Evolutionary conservation across 495 filamentous ascomycete genomes (phyloP).

Genomic region (Aspergillus bridgeri): DNA sequence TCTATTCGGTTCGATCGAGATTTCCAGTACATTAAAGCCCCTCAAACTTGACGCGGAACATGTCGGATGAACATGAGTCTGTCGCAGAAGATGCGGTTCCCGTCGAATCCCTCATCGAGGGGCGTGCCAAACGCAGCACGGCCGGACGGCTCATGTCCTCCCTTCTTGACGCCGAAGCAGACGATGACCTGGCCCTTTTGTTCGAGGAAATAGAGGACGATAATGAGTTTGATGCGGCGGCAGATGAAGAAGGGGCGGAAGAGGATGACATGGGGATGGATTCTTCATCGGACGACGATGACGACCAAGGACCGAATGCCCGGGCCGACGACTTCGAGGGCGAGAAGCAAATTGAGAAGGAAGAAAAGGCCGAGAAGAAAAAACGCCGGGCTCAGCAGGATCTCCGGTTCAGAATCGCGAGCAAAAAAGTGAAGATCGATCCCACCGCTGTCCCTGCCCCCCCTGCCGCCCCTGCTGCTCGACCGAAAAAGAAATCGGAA

Average conservation of each 20-base stretch:
- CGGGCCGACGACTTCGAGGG: conserved; percentile 55
- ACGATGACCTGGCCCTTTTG: conserved; percentile 74
- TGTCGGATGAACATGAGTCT: conserved; percentile 34
- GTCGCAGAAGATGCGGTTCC: conserved; percentile 37
- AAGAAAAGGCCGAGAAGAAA: conserved; percentile 52
- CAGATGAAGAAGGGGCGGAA: conserved; percentile 59
- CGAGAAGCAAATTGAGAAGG: conserved; percentile 64
- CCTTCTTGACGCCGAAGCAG: conserved; percentile 72
- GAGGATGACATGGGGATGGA: conserved; percentile 77
- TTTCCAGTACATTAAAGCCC: background rate
- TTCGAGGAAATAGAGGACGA: conserved; percentile 87
- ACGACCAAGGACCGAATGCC: conserved; percentile 65
- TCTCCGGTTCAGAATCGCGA: conserved; percentile 45
- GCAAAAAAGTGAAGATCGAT: conserved; percentile 66
- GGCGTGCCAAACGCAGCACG: conserved; percentile 75
- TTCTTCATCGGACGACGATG: conserved; percentile 75
- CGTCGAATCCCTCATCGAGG: conserved; percentile 72
- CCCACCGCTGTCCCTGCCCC: conserved; percentile 47
- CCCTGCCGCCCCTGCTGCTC: conserved; percentile 46
- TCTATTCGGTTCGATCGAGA: background rate
- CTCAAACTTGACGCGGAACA: conserved; percentile 1
- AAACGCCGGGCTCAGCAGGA: conserved; percentile 71
- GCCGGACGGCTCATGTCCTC: conserved; percentile 82
- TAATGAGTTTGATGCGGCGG: conserved; percentile 68
- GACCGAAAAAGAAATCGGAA: conserved; percentile 91